A percentile compares a stretch with the other conserved stretches of the same genome.
These are phyloP conservation scores for Trifolium dubium DNA, from an alignment of 306 rosid species.

Conservation along the genomic window DNA sequence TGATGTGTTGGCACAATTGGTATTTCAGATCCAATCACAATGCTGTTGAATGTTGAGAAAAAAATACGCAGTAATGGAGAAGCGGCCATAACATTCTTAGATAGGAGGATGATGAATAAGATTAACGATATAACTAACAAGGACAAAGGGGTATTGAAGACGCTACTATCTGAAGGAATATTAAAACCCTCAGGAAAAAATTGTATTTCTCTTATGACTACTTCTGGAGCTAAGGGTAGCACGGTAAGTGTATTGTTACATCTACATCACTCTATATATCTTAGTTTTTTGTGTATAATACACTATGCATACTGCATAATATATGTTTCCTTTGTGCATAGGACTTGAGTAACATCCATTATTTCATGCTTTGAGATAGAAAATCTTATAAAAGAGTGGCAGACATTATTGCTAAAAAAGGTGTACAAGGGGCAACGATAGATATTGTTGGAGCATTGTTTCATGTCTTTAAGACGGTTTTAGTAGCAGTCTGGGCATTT, in stretches of 20 bases:
- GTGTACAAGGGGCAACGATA: background rate
- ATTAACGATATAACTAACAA: slow-evolving; percentile 78
- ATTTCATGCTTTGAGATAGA: slow-evolving; percentile 13
- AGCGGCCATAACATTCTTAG: slow-evolving; percentile 82
- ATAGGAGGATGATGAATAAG: slow-evolving; percentile 79
- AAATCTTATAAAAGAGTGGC: background rate
- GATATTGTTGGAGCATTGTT: background rate
- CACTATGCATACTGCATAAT: background rate
- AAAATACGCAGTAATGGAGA: slow-evolving; percentile 78
- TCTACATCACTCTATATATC: background rate
- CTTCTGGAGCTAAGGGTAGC: slow-evolving; percentile 97
- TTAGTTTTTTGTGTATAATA: slow-evolving; percentile 16
- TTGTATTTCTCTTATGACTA: slow-evolving; percentile 95
- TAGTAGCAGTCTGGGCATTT: background rate
- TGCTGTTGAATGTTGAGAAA: slow-evolving; percentile 79
- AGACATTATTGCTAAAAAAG: background rate
- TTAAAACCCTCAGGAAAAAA: slow-evolving; percentile 81
- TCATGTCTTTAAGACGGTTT: background rate
- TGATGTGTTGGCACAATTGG: slow-evolving; percentile 30
- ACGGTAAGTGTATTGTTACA: slow-evolving; percentile 60
- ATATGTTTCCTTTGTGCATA: background rate
- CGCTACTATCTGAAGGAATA: slow-evolving; percentile 71
- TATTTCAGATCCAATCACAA: slow-evolving; percentile 63
- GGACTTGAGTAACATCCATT: slow-evolving; percentile 5
- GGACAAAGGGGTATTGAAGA: slow-evolving; percentile 75